Percentiles rank a stretch among this genome's conserved stretches.
Evolutionary conservation across 257 asterid species (phyloP).

Genomic region (Catharanthus roseus): DNA sequence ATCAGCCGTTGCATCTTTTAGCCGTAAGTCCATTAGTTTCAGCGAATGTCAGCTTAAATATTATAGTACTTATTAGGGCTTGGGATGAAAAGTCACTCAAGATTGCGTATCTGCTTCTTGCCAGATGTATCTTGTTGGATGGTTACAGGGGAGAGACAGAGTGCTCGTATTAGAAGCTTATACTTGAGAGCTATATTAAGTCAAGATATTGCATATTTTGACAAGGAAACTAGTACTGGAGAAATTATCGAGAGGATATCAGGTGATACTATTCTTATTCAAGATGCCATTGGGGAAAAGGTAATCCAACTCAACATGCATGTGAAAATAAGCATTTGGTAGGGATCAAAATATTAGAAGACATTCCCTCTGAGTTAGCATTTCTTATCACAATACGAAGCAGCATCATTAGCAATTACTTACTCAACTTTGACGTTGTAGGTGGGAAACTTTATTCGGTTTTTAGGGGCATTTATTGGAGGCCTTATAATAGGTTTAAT

Average conservation of each 20-base stretch:
- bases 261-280: conserved; percentile 88
- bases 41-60: not conserved
- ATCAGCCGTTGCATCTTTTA: conserved; percentile 56
- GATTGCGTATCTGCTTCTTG: not conserved
- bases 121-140: conserved; percentile 90
- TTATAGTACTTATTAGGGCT: too few relatives aligned
- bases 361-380: too few relatives aligned
- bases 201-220: conserved; percentile 82
- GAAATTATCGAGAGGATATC: conserved; percentile 88
- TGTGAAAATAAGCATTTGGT: not conserved
- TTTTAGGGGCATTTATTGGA: conserved; percentile 61
- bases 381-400: too few relatives aligned
- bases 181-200: conserved; percentile 60
- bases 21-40: conserved; percentile 45
- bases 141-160: conserved; percentile 91
- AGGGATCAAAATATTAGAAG: not conserved
- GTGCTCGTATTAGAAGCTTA: conserved; percentile 63
- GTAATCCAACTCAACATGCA: conserved; percentile 14
- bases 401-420: too few relatives aligned
- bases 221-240: conserved; percentile 69
- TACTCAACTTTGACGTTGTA: conserved; percentile 8
- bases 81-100: not conserved
- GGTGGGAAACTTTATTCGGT: conserved; percentile 81
- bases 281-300: conserved; percentile 96
- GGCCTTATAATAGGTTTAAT: conserved; percentile 65